These are phyloP conservation scores for Acanthamoeba culbertsoni DNA, from an alignment of 208 protist species.

Conservation along the genomic window DNA sequence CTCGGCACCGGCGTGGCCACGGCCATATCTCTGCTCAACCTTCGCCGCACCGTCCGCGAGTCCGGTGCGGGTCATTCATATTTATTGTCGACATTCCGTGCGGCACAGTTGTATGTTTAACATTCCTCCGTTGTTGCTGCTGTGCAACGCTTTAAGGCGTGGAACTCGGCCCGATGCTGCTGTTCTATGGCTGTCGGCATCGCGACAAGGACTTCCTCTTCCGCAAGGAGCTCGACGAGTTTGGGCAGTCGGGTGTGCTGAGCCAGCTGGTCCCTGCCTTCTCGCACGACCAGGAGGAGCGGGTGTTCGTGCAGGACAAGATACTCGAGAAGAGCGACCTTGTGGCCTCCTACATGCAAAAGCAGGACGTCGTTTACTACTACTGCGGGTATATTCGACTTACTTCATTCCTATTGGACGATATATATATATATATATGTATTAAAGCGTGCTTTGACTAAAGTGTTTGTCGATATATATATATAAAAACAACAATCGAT, in stretches of 20 bases:
- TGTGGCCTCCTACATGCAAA: background rate
- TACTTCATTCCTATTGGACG: background rate
- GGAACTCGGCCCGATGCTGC: background rate
- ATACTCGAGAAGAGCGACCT: background rate
- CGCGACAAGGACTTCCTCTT: slow-evolving; percentile 36
- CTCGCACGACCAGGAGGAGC: slow-evolving; percentile 46
- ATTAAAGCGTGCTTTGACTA: no score
- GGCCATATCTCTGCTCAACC: slow-evolving; percentile 13
- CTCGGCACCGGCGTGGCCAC: slow-evolving; percentile 31
- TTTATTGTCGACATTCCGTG: no score
- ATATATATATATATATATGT: no score
- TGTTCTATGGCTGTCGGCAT: slow-evolving; percentile 42
- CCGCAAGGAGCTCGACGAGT: background rate
- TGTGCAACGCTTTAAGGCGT: background rate
- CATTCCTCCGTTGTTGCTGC: no score
- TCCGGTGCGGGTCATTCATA: background rate
- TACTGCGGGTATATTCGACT: slow-evolving; percentile 17
- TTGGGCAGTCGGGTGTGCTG: background rate
- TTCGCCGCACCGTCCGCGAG: background rate
- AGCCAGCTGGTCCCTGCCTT: slow-evolving; percentile 13
- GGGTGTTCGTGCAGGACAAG: slow-evolving; percentile 42
- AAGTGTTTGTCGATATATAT: no score
- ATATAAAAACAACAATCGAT: no score
- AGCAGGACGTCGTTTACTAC: slow-evolving; percentile 2
- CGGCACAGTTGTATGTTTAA: no score